Evolutionary conservation across 768 basidiomycete genomes (phyloP), one percentile per base, ranked within the genome.

Genomic region (Termitomyces sp.): DNA sequence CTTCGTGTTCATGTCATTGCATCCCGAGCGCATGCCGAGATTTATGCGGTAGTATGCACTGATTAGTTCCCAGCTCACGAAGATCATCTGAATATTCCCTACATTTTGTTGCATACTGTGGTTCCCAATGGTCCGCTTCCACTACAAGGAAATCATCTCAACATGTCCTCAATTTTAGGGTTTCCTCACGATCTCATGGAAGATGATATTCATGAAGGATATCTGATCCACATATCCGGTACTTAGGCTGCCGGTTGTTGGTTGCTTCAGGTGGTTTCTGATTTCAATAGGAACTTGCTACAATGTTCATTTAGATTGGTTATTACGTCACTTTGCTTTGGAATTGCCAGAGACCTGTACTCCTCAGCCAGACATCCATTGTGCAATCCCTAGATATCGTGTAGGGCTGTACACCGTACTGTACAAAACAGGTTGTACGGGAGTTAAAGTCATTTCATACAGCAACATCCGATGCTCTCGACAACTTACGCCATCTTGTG

Each of bases 161-260:
- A 19, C 39, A 40, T 19, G 1, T 19, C 19, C n/a, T 9, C 7
- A 5, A 19, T 5, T 3, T 4, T 10, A 72, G 43, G 72, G 58
- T 17, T 74, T 59, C 61, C 71, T 23, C 58, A 69, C 66, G 21
- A 67, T 61, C 27, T 66, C 60, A 59, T 59, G 23, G 60, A 64
- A 51, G 69, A 68, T 23, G 65, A 64, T 44, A 55, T 62, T 17
- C 56, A 66, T 43, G 52, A 66, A 10, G 63, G 65, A 0, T 61
- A 63, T 42, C 51, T 64, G 30, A 69, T 70, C 34, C 70, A 2
- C 70, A 71, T 44, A 46, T 66, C 14, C 66, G 66, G 67, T 65
- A 45, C 30, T 50, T 32, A 14, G 3, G 12, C 11, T 35, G 7
- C 32, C 50, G 9, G 46, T 28, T 14, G 2, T n/a, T 41, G 5